Base-by-base conservation (phyloP, 2,329 filamentous ascomycete genomes). In the Helminthosporium solani region DNA sequence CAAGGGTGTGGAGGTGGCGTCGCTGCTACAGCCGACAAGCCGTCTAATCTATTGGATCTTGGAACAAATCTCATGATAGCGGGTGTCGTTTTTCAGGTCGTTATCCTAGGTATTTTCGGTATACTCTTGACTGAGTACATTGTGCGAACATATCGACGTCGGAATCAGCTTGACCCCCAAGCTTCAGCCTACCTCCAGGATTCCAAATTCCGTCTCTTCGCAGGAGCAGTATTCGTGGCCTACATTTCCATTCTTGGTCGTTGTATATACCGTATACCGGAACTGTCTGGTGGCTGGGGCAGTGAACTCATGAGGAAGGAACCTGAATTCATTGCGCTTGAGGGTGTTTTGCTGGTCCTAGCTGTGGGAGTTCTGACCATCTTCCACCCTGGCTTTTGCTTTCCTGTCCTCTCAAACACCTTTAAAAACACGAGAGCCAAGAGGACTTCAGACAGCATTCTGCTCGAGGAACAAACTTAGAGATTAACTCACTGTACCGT, bases 1-100 rank as follows among this genome's bases (percentile, higher is more conserved):
- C 82, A 85, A 61, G 80, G 78, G 3, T 73, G 73, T 7, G 81
- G 81, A 11, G 81, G 82, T 46, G 81, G 75, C 40, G 70, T 83
- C 36, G 79, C 83, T 1, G 79, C 81, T 0, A 74, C 75, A 0
- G 77, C 77, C 1, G 67, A 74, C 12, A 48, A 52, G 3, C 60
- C 64, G 2, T 58, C 75, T n/a, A 65, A 72, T 7, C 6, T 38
- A 2, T 54, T 57, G n/a, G 65, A 78, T 30, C 58, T 72, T 1
- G 80, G 80, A 3, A 76, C 79, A 42, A 66, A 80, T 50, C 73
- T 83, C 46, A 82, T 83, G 67, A 76, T 83, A 40, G 74, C 79
- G 0, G 81, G 81, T 56, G 75, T 84, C 33, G 72, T 75, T 2
- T 75, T 78, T 50, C 81, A 84, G 61, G 79, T 84, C 19, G 72